Evolutionary conservation across 345 rosid genomes (phyloP), one percentile per base, ranked within the genome.

Genomic region (Streptanthus diversifolius): DNA sequence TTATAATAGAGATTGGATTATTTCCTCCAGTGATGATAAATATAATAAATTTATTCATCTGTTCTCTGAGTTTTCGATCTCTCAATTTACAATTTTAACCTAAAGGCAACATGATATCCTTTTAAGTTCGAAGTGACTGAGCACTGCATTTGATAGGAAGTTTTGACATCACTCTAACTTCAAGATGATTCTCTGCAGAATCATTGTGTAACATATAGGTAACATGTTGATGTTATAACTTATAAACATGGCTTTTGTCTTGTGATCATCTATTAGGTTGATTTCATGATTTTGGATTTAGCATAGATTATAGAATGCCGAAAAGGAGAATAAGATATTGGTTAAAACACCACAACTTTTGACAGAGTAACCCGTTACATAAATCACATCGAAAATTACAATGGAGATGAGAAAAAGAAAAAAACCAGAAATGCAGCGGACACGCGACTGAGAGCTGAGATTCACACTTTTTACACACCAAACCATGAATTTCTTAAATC

Each of bases 381-480:
- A 62, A 27, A 63, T 24, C 30, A 14, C 41, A 61, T 1, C 8
- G 27, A 40, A 52, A 25, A 35, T 32, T 7, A 25, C 52, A 54
- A 44, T 13, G 43, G 40, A 32, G 10, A 68, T 51, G 51, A 52
- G 25, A 68, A 22, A 51, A 33, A 53, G 15, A 47, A 68, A 33
- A 54, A 52, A 55, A 43, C 2, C 39, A 66, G n/a, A 67, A 61
- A 30, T 40, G 56, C 2, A 19, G 8, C 51, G 39, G 43, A 70
- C 47, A 67, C 12, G 25, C 33, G 25, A 29, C 45, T 41, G 24
- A 68, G 44, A 68, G 51, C 61, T 70, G 44, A 47, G 63, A 5
- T 24, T 29, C 53, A 70, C 45, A 55, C 15, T 63, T 18, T 14
- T 61, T 27, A 69, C 75, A 70, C 53, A 76, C 39, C 18, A 69